A percentile compares a stretch with the other conserved stretches of the same genome.
Conservation (phyloP, 768 basidiomycete genomes). For the Leccinellum luteum region DNA sequence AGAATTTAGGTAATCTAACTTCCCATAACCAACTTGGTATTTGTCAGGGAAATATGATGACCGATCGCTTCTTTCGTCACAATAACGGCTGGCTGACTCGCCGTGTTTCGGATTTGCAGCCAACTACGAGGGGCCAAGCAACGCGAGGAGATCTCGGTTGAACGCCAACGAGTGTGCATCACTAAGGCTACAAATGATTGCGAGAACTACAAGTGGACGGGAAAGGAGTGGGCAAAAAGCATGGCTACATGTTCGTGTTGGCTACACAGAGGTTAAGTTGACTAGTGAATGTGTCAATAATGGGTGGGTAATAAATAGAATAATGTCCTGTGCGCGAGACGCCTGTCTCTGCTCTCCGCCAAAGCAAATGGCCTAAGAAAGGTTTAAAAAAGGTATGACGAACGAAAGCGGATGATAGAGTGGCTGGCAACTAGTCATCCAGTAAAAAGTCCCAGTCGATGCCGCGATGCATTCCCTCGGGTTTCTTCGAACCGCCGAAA, state of each 20-base stretch:
- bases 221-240: conserved; percentile 4
- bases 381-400: conserved; percentile 3
- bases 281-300: conserved; percentile 6
- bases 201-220: conserved; percentile 21
- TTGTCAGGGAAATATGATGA: neutral
- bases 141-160: conserved; percentile 3
- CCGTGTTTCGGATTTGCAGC: neutral
- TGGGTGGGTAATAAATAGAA: conserved; percentile 19
- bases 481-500: conserved; percentile 55
- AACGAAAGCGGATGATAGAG: conserved; percentile 11
- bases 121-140: neutral
- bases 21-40: neutral
- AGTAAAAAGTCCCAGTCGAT: conserved; percentile 82
- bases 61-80: neutral
- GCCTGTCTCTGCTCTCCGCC: conserved; percentile 9
- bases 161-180: conserved; percentile 1
- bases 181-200: conserved; percentile 25
- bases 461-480: conserved; percentile 39
- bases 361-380: conserved; percentile 3
- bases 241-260: conserved; percentile 27
- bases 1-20: neutral
- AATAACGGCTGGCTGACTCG: neutral
- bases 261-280: conserved; percentile 23
- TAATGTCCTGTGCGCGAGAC: conserved; percentile 6
- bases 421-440: conserved; percentile 48